Evolutionary conservation across 1,139 yeast genomes (phyloP), one percentile per base, ranked within the genome.

Genomic region (Candida neerlandica): DNA sequence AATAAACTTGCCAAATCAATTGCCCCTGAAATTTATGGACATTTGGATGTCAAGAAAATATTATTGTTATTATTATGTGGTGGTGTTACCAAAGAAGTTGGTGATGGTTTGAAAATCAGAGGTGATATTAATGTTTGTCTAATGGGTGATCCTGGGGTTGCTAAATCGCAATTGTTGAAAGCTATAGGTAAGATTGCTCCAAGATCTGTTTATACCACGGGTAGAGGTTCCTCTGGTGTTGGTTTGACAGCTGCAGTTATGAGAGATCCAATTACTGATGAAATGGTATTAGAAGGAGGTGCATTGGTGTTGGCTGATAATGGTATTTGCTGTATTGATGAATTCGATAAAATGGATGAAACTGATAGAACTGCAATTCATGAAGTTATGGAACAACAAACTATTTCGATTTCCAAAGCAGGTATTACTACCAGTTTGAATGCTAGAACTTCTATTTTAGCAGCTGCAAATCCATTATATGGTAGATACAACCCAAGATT

Each of bases 71-170:
- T 94, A 51, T 76, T 95, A 44, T 91, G 95, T 58, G 97, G 99
- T 51, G 99, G 99, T 63, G 98, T 92, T 32, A 89, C 96, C 48
- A 95, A 95, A 67, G 89, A 85, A 63, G 84, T 92, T 59, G 96
- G 96, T 42, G 99, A 95, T 70, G 99, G 99, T 55, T 84, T 95
- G 86, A 85, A 87, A 63, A 94, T 95, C 63, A 85, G 99, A 75
- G 99, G 99, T 64, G 99, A 95, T 66, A 89, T 95, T 58, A 95
- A 95, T 65, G 84, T 95, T 48, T 89, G 98, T 73, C 79, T 95
- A 50, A 94, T 95, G 98, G 99, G 99, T 59, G 99, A 95, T 63
- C 99, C 99, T 37, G 99, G 99, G 78, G 99, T 95, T 50, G 99
- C 99, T 61, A 95, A 95, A 70, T 94, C 99, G 1, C 99, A 95